Conservation (phyloP, 768 basidiomycete species). For the Termitomyces sp. region DNA sequence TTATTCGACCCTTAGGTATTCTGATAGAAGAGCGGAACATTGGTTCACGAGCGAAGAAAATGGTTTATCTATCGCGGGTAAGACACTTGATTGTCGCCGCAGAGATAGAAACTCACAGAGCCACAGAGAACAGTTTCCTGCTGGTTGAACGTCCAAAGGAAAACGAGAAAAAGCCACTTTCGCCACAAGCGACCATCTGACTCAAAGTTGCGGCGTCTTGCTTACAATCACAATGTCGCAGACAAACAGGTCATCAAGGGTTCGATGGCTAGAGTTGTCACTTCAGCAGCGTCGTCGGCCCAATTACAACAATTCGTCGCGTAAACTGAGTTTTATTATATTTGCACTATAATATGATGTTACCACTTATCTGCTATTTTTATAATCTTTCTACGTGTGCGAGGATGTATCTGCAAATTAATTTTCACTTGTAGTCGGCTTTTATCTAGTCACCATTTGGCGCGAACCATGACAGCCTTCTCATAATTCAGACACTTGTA, state of each 20-base stretch:
- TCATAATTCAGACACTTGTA: neutral
- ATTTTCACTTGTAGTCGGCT: neutral
- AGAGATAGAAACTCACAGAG: neutral
- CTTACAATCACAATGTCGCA: slow-evolving; percentile 27
- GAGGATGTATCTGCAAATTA: neutral
- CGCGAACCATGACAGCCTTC: neutral
- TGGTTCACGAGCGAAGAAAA: slow-evolving; percentile 59
- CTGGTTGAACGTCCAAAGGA: slow-evolving; percentile 12
- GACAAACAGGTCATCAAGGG: slow-evolving; percentile 49
- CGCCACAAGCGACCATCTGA: slow-evolving; percentile 23
- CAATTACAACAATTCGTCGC: slow-evolving; percentile 21
- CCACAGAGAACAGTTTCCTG: slow-evolving; percentile 12
- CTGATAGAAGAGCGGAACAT: slow-evolving; percentile 50
- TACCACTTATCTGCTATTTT: neutral
- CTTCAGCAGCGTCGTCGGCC: slow-evolving; percentile 12
- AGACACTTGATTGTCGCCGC: slow-evolving; percentile 7
- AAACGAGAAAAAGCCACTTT: slow-evolving; percentile 19
- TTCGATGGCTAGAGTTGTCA: slow-evolving; percentile 47
- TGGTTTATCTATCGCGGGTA: slow-evolving; percentile 52
- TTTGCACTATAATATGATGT: neutral
- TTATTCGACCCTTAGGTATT: slow-evolving; percentile 36
- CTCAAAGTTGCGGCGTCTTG: slow-evolving; percentile 33
- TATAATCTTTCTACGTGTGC: neutral
- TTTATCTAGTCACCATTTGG: neutral
- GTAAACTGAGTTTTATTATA: slow-evolving; percentile 1